phyloP scores from a whole-genome alignment of 805 yeast species.

The Kluyveromyces lactis region DNA sequence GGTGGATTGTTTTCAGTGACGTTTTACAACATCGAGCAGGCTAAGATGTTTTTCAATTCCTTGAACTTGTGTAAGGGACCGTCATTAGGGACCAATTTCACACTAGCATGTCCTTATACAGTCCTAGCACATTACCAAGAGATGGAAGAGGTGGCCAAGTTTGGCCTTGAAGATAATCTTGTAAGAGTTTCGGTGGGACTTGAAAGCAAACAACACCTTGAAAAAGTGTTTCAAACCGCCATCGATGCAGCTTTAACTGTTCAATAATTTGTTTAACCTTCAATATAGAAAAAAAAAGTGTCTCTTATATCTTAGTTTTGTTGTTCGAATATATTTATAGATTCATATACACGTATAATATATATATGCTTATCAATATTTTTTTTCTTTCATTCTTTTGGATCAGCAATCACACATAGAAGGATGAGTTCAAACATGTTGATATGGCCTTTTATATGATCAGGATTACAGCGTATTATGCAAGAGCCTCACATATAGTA shows the following conservation, averaged over 20 bases:
- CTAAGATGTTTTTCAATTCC: constrained; percentile 65
- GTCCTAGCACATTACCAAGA: constrained; percentile 80
- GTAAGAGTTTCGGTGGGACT: constrained; percentile 81
- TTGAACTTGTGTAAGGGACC: constrained; percentile 58
- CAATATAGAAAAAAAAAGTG: no score
- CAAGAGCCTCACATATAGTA: no score
- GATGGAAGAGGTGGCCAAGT: constrained; percentile 66
- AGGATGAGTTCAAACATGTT: no score
- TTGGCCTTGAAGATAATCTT: constrained; percentile 75
- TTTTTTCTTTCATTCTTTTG: no score
- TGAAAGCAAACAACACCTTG: constrained; percentile 58
- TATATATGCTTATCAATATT: no score
- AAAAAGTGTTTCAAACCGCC: constrained; percentile 42
- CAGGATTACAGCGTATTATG: no score
- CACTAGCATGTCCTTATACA: constrained; percentile 80
- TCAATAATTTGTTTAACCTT: no score
- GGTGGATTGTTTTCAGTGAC: constrained; percentile 79
- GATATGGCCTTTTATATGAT: no score
- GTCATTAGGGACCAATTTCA: constrained; percentile 79
- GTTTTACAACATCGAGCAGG: constrained; percentile 55
- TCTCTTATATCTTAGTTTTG: no score
- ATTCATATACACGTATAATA: no score
- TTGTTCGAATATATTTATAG: no score
- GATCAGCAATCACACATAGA: no score
- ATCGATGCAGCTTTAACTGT: constrained; percentile 29